A percentile compares a stretch with the other conserved stretches of the same genome.
These are phyloP conservation scores for Aspergillus neoniger DNA, from an alignment of 2,329 filamentous ascomycete genomes.

Conservation along the genomic window DNA sequence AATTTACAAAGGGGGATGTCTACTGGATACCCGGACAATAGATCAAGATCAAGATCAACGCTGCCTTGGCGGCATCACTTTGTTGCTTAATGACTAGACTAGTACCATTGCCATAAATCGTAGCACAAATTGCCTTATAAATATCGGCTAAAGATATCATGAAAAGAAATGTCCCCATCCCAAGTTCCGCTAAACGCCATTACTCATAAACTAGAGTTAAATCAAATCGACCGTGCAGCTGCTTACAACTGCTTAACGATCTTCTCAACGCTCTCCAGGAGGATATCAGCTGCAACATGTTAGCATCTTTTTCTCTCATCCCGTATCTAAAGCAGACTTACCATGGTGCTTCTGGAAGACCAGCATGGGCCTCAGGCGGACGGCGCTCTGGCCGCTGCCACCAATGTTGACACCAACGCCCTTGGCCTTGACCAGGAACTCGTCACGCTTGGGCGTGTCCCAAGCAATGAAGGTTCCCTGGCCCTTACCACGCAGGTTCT, in stretches of 20 bases:
- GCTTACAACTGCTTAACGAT: conserved; percentile 56
- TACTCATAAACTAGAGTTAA: conserved; percentile 11
- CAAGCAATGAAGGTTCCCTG: conserved; percentile 93
- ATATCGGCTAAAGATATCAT: conserved; percentile 14
- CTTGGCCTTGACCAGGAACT: conserved; percentile 79
- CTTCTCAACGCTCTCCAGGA: conserved; percentile 78
- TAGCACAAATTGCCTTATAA: conserved; percentile 21
- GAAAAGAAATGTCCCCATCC: conserved; percentile 6
- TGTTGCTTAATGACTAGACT: conserved; percentile 1
- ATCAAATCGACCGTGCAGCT: conserved; percentile 7
- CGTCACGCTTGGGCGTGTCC: conserved; percentile 77
- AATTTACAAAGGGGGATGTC: neutral
- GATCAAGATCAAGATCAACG: conserved; percentile 7
- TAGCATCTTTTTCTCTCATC: conserved; percentile 16
- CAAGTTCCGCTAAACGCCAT: conserved; percentile 19
- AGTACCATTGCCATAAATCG: conserved; percentile 9
- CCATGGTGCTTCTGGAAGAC: conserved; percentile 89
- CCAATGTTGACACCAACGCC: conserved; percentile 81
- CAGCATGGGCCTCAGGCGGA: conserved; percentile 84
- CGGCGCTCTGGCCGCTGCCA: conserved; percentile 72
- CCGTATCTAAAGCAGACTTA: conserved; percentile 29
- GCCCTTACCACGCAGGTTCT: conserved; percentile 82
- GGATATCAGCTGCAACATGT: conserved; percentile 63
- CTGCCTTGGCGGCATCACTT: conserved; percentile 7
- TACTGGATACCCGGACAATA: conserved; percentile 7